These are phyloP conservation scores for Neurospora sp. DNA, from an alignment of 495 filamentous ascomycete genomes.

Conservation along the genomic window DNA sequence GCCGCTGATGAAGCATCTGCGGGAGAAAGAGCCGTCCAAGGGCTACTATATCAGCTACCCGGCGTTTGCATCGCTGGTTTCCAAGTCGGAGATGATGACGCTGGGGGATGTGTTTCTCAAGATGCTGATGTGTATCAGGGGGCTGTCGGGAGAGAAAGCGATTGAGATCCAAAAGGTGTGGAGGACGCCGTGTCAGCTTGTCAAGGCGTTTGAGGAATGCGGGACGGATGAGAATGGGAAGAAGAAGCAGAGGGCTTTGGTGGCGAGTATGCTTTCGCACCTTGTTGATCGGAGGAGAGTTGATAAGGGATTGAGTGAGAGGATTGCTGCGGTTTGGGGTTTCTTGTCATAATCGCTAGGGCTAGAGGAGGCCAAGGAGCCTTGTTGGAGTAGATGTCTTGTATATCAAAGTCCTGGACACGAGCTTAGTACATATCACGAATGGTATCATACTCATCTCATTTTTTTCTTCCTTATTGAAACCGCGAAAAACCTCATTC, in stretches of 20 bases:
- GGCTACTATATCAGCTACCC: constrained; percentile 60
- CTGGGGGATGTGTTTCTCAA: constrained; percentile 70
- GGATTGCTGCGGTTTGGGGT: constrained; percentile 68
- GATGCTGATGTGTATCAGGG: constrained; percentile 77
- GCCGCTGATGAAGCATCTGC: constrained; percentile 49
- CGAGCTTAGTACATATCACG: not conserved
- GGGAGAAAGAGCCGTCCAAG: constrained; percentile 30
- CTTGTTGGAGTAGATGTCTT: constrained; percentile 3
- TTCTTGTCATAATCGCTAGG: not conserved
- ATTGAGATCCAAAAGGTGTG: constrained; percentile 68
- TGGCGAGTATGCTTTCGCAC: constrained; percentile 41
- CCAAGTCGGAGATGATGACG: constrained; percentile 64
- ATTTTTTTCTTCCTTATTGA: not conserved
- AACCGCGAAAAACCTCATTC: not conserved
- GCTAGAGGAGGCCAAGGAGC: not conserved
- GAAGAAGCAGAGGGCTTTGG: constrained; percentile 41
- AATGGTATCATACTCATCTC: not conserved
- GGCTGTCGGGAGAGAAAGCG: constrained; percentile 73
- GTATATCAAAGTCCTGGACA: not conserved
- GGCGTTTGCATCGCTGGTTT: constrained; percentile 59
- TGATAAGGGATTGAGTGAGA: constrained; percentile 49
- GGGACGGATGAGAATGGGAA: constrained; percentile 32
- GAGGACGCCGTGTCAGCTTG: constrained; percentile 59
- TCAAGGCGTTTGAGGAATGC: constrained; percentile 54
- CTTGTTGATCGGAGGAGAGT: constrained; percentile 62